Evolutionary conservation across 148 eudicot genomes (phyloP).

Genomic region (Rhododendron griersonianum): DNA sequence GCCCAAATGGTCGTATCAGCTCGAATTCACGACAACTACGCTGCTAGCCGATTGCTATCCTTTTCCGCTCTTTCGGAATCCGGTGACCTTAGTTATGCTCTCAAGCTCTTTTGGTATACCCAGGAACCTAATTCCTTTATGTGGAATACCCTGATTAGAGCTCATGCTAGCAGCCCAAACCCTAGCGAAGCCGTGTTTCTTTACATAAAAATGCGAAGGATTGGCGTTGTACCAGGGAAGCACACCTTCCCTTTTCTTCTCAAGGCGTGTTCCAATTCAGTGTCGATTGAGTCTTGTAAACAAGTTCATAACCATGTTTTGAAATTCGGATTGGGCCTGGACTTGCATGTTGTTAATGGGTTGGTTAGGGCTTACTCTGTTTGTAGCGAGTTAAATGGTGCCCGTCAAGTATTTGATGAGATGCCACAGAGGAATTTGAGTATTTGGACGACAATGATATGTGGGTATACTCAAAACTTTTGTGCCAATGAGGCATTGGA

Average conservation of each 20-base stretch:
- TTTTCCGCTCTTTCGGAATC: slow-evolving; percentile 53
- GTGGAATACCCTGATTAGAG: slow-evolving; percentile 80
- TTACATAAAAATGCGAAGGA: slow-evolving; percentile 49
- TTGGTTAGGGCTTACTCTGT: slow-evolving; percentile 51
- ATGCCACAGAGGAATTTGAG: slow-evolving; percentile 53
- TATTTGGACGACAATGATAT: slow-evolving; percentile 74
- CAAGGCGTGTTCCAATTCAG: slow-evolving; percentile 47
- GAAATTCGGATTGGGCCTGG: slow-evolving; percentile 49
- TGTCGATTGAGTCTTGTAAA: slow-evolving; percentile 26
- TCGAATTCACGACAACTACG: slow-evolving; percentile 53
- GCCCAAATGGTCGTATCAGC: slow-evolving; percentile 66
- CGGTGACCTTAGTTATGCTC: slow-evolving; percentile 52
- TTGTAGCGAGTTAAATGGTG: slow-evolving; percentile 20
- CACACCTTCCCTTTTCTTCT: slow-evolving; percentile 73
- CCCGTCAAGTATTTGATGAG: slow-evolving; percentile 64
- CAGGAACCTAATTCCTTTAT: slow-evolving; percentile 55
- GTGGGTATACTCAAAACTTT: slow-evolving; percentile 69
- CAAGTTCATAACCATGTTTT: slow-evolving; percentile 51
- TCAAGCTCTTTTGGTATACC: slow-evolving; percentile 37
- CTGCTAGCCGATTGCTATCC: slow-evolving; percentile 59
- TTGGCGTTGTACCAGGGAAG: slow-evolving; percentile 42
- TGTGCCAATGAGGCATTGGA: slow-evolving; percentile 41
- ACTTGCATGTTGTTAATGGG: slow-evolving; percentile 60
- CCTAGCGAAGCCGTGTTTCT: slow-evolving; percentile 47
- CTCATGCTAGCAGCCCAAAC: slow-evolving; percentile 36